Evolutionary conservation across 225 moss, liverwort and hornwort species (phyloP).

Genomic region (Asterella californica): DNA sequence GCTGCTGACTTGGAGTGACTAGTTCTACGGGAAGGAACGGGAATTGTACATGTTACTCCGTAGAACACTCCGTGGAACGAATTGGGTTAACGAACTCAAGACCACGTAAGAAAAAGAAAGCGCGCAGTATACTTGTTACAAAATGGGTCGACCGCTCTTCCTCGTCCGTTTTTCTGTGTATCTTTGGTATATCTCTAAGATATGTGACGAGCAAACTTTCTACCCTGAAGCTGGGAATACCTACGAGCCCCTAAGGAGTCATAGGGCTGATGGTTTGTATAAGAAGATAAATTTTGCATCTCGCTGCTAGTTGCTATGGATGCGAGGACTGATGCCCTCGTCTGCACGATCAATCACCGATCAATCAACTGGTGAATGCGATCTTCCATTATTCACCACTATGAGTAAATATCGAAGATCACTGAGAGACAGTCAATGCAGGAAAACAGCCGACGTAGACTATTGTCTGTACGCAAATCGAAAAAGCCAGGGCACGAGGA

Average conservation of each 20-base stretch:
- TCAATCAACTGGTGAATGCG: neutral
- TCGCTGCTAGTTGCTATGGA: neutral
- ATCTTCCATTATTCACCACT: slow-evolving; percentile 1
- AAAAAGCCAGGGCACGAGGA: slow-evolving; percentile 47
- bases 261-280: neutral
- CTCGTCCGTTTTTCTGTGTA: neutral
- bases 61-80: neutral
- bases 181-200: neutral
- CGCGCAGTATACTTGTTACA: neutral
- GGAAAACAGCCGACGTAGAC: neutral
- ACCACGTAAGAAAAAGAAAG: neutral
- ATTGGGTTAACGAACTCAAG: slow-evolving; percentile 4
- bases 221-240: neutral
- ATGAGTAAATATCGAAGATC: neutral
- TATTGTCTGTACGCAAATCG: slow-evolving; percentile 42
- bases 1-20: neutral
- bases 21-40: neutral
- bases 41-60: neutral
- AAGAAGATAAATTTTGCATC: neutral
- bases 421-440: neutral
- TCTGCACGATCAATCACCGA: slow-evolving; percentile 3
- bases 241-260: neutral
- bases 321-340: neutral
- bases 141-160: neutral
- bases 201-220: slow-evolving; percentile 9